Evolutionary conservation across 805 yeast species (phyloP), one percentile per base, ranked within the genome.

Genomic region (Schwanniomyces occidentalis): DNA sequence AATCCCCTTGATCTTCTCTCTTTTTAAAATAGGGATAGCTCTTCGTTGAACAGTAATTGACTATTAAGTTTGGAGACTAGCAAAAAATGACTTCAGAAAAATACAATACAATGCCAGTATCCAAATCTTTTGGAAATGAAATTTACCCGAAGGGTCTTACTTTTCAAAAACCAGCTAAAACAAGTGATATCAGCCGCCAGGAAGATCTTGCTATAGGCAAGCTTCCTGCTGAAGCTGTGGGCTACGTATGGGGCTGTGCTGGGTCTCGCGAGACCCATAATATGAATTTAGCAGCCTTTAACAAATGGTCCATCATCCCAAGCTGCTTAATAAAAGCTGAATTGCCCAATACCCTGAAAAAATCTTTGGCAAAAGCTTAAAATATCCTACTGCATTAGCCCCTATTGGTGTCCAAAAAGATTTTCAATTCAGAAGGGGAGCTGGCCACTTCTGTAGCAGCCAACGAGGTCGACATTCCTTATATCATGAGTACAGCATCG

Each of bases 321-420:
- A 24, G 8, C 8, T 8, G 27, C 8, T 12, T 24, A 24, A 12
- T 24, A 8, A 12, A 13, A 12, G 14, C 9, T 13, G 27, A 12
- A 12, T 24, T 24, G 8, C 27, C 27, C n/a, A 12, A 24, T 12
- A 8, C n/a, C 7, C 27, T 12, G 13, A 7, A 8, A 24, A 8
- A 12, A 10, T 24, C 76, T 37, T 58, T 27, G 56, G 56, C 16
- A 33, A 34, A 28, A 37, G 20, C 10, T 43, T 32, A 13, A 40
- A 45, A 23, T 36, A 41, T 13, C 58, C 58, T 16, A 35, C 50
- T 6, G 46, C 52, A 9, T 27, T 45, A 15, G 56, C 51, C 5
- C 58, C 58, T 7, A 35, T 52, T 14, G 57, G 58, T 1, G 58
- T 52, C 19, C 57, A 52, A 25, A 27, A 41, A 5, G 44, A 50